A percentile compares a stretch with the other conserved stretches of the same genome.
phyloP scores from a whole-genome alignment of 2,329 filamentous ascomycete species.

The Fusarium fracticaudum region DNA sequence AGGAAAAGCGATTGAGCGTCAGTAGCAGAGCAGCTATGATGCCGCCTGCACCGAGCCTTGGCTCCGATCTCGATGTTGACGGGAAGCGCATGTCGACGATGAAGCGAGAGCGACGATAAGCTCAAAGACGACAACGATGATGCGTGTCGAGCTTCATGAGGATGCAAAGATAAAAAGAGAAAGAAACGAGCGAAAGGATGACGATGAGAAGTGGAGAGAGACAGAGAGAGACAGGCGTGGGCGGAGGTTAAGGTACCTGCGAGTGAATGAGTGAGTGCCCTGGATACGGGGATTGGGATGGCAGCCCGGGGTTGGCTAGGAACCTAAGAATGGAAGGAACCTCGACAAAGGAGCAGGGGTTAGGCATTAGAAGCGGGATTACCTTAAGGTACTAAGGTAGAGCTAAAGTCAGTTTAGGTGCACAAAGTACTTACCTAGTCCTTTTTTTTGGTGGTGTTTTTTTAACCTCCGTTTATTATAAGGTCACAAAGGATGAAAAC shows the following conservation, averaged over 20 bases:
- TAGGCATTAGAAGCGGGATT: constrained; percentile 4
- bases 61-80: constrained; percentile 11
- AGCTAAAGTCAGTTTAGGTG: constrained; percentile 17
- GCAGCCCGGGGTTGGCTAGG: neutral
- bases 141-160: constrained; percentile 32
- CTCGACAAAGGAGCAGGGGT: constrained; percentile 8
- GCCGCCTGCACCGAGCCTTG: constrained; percentile 25
- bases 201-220: constrained; percentile 11
- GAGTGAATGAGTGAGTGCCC: neutral
- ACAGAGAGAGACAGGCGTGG: neutral
- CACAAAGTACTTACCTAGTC: neutral
- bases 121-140: constrained; percentile 28
- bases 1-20: constrained; percentile 37
- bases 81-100: constrained; percentile 34
- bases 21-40: constrained; percentile 41
- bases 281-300: neutral
- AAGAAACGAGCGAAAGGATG: constrained; percentile 3
- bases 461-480: neutral
- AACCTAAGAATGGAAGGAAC: constrained; percentile 22
- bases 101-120: constrained; percentile 24
- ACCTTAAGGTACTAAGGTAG: neutral
- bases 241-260: constrained; percentile 1
- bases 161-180: constrained; percentile 1
- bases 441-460: neutral
- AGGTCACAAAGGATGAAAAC: neutral